These are phyloP conservation scores for Nemania sp. DNA, from an alignment of 2,329 filamentous ascomycete species.

Conservation along the genomic window DNA sequence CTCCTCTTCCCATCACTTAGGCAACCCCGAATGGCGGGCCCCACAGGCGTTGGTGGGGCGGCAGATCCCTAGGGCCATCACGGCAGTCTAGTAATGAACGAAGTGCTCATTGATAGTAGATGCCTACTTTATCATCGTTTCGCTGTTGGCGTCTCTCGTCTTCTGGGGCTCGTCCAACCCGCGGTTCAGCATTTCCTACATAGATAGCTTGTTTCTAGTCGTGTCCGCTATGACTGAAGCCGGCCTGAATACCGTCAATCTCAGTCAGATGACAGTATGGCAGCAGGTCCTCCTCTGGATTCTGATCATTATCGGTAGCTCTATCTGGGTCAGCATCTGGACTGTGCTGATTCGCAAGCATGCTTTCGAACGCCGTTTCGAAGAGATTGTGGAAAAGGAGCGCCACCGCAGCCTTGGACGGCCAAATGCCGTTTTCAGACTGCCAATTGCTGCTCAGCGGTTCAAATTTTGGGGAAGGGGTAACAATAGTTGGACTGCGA, in stretches of 20 bases:
- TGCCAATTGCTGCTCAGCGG: constrained; percentile 35
- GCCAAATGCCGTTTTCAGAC: constrained; percentile 32
- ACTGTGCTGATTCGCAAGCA: constrained; percentile 63
- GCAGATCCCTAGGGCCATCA: neutral
- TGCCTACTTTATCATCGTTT: constrained; percentile 62
- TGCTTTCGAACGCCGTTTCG: constrained; percentile 64
- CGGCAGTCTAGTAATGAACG: neutral
- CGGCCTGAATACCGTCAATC: constrained; percentile 63
- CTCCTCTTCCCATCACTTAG: neutral
- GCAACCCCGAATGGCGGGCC: neutral
- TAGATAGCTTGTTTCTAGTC: constrained; percentile 66
- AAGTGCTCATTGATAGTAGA: constrained; percentile 38
- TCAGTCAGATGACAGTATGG: constrained; percentile 65
- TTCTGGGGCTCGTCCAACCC: constrained; percentile 62
- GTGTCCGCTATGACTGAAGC: constrained; percentile 69
- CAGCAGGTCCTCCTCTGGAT: constrained; percentile 68
- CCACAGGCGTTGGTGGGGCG: neutral
- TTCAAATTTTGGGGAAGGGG: constrained; percentile 30
- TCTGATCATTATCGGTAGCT: constrained; percentile 65
- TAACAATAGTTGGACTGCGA: constrained; percentile 15
- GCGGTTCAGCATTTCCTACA: constrained; percentile 56
- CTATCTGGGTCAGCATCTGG: constrained; percentile 66
- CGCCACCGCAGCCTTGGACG: constrained; percentile 40
- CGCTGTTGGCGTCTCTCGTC: constrained; percentile 58
- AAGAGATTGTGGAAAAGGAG: constrained; percentile 52